Percentiles rank a stretch among this genome's conserved stretches.
Evolutionary conservation across 2,329 filamentous ascomycete genomes (phyloP).

Genomic region (Pseudopyrenochaeta lycopersici): DNA sequence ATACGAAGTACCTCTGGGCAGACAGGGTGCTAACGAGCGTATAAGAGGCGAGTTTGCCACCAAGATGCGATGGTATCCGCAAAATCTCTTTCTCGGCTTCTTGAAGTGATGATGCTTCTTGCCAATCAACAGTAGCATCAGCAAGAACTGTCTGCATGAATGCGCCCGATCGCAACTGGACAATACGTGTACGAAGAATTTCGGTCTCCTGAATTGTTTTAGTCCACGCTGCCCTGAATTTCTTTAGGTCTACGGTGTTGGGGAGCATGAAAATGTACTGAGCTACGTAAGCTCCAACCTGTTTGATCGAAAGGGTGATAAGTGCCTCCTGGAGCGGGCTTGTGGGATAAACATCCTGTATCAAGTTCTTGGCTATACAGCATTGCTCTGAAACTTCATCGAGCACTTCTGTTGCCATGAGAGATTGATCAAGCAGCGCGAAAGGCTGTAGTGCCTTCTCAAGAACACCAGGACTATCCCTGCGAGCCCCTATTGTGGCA

Average conservation of each 20-base stretch:
- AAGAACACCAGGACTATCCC: background rate
- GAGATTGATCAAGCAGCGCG: constrained; percentile 21
- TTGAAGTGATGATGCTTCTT: constrained; percentile 25
- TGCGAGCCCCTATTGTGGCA: constrained; percentile 29
- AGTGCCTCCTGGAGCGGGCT: constrained; percentile 57
- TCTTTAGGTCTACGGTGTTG: constrained; percentile 48
- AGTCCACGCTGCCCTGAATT: constrained; percentile 59
- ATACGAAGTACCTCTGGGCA: constrained; percentile 42
- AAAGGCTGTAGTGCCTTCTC: constrained; percentile 33
- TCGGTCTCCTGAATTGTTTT: constrained; percentile 54
- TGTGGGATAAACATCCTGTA: constrained; percentile 53
- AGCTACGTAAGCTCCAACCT: constrained; percentile 59
- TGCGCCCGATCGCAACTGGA: constrained; percentile 34
- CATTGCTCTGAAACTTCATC: constrained; percentile 36
- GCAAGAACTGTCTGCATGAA: constrained; percentile 41
- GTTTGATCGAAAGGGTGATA: constrained; percentile 58
- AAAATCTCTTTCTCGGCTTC: constrained; percentile 22
- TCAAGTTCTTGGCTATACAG: constrained; percentile 20
- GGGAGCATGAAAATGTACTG: constrained; percentile 55
- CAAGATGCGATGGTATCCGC: constrained; percentile 29
- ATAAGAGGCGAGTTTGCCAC: constrained; percentile 36
- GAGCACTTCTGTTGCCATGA: constrained; percentile 21
- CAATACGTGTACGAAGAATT: constrained; percentile 58
- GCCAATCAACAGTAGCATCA: constrained; percentile 39
- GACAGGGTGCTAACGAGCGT: constrained; percentile 29